A percentile compares a stretch with the other conserved stretches of the same genome.
Evolutionary conservation across 2,329 filamentous ascomycete genomes (phyloP).

Genomic region (Diaporthe longicolla): DNA sequence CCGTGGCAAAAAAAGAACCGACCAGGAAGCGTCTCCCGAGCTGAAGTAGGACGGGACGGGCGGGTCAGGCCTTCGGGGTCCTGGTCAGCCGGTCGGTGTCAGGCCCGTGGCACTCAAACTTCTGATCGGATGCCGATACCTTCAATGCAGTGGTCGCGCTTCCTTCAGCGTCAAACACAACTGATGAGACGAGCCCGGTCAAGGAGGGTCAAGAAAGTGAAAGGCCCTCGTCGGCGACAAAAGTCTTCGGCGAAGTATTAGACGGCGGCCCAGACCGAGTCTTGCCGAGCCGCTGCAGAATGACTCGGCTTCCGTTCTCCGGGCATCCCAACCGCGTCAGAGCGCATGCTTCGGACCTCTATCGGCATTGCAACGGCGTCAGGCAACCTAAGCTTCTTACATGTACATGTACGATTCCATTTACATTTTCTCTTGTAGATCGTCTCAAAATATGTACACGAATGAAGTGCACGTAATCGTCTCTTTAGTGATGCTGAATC

Average conservation of each 20-base stretch:
- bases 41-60: background rate
- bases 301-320: slow-evolving; percentile 35
- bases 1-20: background rate
- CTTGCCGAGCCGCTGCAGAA: slow-evolving; percentile 32
- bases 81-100: slow-evolving; percentile 22
- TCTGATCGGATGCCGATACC: slow-evolving; percentile 5
- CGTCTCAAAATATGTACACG: background rate
- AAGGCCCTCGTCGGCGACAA: background rate
- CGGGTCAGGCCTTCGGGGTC: slow-evolving; percentile 15
- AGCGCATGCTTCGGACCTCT: background rate
- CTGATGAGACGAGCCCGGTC: background rate
- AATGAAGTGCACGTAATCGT: background rate
- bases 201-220: background rate
- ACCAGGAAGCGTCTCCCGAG: background rate
- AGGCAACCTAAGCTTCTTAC: background rate
- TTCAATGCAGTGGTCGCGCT: background rate
- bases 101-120: slow-evolving; percentile 5
- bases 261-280: slow-evolving; percentile 28
- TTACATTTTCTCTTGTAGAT: background rate
- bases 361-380: background rate
- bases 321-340: slow-evolving; percentile 11
- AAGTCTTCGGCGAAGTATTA: slow-evolving; percentile 10
- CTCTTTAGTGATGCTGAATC: background rate
- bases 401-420: background rate
- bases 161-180: background rate